phyloP scores from a whole-genome alignment of 371 early-diverging fungal genomes.

The Polyrhizophydium stewartii region DNA sequence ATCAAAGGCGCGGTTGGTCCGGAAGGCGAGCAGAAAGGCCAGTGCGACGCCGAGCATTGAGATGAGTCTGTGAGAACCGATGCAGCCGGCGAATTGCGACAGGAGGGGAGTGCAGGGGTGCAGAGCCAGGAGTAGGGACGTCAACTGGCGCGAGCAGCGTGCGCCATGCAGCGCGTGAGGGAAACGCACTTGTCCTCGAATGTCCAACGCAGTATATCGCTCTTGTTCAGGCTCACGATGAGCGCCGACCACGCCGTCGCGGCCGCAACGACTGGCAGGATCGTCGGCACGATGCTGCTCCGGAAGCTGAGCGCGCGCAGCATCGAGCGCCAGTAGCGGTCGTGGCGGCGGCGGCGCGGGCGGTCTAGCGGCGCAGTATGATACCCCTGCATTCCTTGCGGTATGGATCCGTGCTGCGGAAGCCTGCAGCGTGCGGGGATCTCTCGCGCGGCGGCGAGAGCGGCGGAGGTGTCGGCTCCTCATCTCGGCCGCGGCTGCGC shows the following conservation, averaged over 20 bases:
- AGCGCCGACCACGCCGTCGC: not conserved
- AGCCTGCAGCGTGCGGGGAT: too few species aligned
- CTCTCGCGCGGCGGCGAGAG: too few species aligned
- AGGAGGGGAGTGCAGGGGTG: not conserved
- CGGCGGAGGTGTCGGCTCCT: too few species aligned
- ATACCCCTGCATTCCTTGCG: too few species aligned
- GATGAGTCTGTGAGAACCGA: conserved; percentile 28
- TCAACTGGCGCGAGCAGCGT: not conserved
- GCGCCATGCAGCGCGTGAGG: not conserved
- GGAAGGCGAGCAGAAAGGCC: conserved; percentile 68
- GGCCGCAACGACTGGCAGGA: conserved; percentile 8
- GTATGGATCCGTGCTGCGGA: too few species aligned
- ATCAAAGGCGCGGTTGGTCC: conserved; percentile 73
- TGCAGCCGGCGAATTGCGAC: not conserved
- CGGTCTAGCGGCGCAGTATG: too few species aligned
- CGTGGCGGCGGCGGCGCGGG: too few species aligned
- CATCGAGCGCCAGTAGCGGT: not conserved
- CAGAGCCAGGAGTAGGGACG: not conserved
- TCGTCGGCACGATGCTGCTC: conserved; percentile 6
- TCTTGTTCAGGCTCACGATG: conserved; percentile 1
- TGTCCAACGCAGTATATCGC: not conserved
- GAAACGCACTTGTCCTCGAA: conserved; percentile 13
- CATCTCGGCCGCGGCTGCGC: too few species aligned
- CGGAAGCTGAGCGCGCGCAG: conserved; percentile 1
- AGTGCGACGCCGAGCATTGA: conserved; percentile 52